Evolutionary conservation across 768 basidiomycete genomes (phyloP).

Genomic region (Lactarius hengduanensis): DNA sequence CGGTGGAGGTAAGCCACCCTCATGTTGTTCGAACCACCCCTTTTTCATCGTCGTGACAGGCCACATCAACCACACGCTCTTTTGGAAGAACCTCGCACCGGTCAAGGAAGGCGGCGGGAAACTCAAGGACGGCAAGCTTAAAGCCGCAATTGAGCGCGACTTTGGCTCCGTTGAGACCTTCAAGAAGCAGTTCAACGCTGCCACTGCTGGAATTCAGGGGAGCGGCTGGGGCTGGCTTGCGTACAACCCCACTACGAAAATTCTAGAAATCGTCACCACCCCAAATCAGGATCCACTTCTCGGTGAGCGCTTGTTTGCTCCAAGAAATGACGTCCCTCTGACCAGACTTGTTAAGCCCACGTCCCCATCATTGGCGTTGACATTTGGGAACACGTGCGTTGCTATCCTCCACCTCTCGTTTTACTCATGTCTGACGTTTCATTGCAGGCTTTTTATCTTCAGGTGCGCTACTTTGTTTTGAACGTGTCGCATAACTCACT

Average conservation of each 20-base stretch:
- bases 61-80: slow-evolving; percentile 93
- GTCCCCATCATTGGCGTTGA: slow-evolving; percentile 93
- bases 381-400: slow-evolving; percentile 84
- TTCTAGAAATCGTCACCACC: slow-evolving; percentile 89
- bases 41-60: slow-evolving; percentile 41
- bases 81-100: slow-evolving; percentile 98
- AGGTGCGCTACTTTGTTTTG: not conserved
- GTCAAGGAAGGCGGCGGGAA: slow-evolving; percentile 58
- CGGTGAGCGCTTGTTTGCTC: slow-evolving; percentile 37
- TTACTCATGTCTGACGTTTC: slow-evolving; percentile 51
- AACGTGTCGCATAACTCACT: not conserved
- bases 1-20: slow-evolving; percentile 65
- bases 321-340: not conserved
- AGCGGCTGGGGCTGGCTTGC: slow-evolving; percentile 99
- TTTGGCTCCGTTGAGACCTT: slow-evolving; percentile 87
- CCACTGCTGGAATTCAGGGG: slow-evolving; percentile 91
- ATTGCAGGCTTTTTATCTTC: slow-evolving; percentile 24
- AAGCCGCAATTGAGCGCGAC: slow-evolving; percentile 70
- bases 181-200: slow-evolving; percentile 83
- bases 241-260: slow-evolving; percentile 60
- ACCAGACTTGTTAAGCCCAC: slow-evolving; percentile 52
- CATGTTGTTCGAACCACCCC: not conserved
- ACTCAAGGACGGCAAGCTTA: slow-evolving; percentile 64
- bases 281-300: slow-evolving; percentile 93
- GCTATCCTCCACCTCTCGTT: slow-evolving; percentile 21